Conservation (phyloP, 768 basidiomycete species). For the Chiua virens region DNA sequence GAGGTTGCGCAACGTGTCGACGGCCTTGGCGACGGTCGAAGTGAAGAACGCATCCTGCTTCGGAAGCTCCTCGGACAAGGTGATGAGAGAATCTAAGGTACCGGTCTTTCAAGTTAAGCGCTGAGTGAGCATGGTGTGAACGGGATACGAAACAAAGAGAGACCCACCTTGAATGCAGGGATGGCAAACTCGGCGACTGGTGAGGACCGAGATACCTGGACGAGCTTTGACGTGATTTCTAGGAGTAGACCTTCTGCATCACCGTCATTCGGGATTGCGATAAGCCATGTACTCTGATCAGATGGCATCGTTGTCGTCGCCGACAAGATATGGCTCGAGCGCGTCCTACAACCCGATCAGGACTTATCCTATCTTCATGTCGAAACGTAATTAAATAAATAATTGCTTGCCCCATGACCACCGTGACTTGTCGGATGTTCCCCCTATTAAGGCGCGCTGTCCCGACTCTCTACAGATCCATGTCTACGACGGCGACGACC, state of each 20-base stretch:
- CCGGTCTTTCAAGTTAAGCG: conserved; percentile 63
- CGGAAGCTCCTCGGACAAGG: conserved; percentile 88
- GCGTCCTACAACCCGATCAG: no score
- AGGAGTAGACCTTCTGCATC: conserved; percentile 76
- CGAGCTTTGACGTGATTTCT: conserved; percentile 63
- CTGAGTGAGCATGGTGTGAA: conserved; percentile 7
- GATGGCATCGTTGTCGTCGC: conserved; percentile 72
- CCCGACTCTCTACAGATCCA: conserved; percentile 22
- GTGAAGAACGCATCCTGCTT: conserved; percentile 92
- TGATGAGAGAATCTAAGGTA: conserved; percentile 86
- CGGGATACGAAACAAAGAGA: background rate
- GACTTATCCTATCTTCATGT: conserved; percentile 1
- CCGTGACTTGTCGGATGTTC: background rate
- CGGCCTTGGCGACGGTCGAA: conserved; percentile 82
- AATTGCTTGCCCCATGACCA: conserved; percentile 1
- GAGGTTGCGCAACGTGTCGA: conserved; percentile 90
- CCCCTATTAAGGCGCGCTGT: conserved; percentile 4
- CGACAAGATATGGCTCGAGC: no score
- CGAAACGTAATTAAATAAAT: conserved; percentile 19
- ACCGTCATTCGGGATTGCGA: conserved; percentile 83
- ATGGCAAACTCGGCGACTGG: conserved; percentile 67
- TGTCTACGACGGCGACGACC: conserved; percentile 38
- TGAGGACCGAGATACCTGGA: conserved; percentile 53
- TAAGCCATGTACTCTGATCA: conserved; percentile 93
- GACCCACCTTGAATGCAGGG: conserved; percentile 85